A percentile compares a stretch with the other conserved stretches of the same genome.
phyloP scores from a whole-genome alignment of 257 asterid genomes.

The Petrea volubilis region DNA sequence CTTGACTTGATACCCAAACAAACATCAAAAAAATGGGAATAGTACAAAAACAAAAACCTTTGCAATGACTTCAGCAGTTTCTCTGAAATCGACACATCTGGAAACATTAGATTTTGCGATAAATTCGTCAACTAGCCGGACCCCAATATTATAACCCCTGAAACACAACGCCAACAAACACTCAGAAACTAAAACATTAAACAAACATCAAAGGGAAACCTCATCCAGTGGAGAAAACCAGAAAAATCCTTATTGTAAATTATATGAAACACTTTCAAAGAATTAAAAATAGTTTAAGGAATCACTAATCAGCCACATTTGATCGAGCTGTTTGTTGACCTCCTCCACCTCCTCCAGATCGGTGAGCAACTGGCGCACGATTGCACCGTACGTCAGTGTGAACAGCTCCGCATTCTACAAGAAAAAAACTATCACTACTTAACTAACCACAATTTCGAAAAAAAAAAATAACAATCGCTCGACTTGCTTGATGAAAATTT shows the following conservation, averaged over 20 bases:
- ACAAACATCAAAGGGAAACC: not conserved
- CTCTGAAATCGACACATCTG: conserved; percentile 90
- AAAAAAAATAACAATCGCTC: not conserved
- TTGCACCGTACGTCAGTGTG: conserved; percentile 91
- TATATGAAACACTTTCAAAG: not conserved
- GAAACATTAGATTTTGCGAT: conserved; percentile 89
- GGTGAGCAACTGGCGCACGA: conserved; percentile 89
- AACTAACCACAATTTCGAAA: not conserved
- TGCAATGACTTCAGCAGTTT: conserved; percentile 98
- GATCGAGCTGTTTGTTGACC: conserved; percentile 97
- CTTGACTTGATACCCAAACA: conserved; percentile 16
- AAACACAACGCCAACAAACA: conserved; percentile 19
- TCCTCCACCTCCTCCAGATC: conserved; percentile 99
- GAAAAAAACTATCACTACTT: not conserved
- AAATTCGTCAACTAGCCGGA: conserved; percentile 86
- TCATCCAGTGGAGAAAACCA: not conserved
- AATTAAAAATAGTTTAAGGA: not conserved
- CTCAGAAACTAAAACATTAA: not conserved
- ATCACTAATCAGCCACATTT: conserved; percentile 57
- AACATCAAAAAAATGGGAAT: not conserved
- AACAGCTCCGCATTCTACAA: conserved; percentile 90
- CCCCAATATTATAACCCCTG: conserved; percentile 95
- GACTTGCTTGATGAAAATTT: not conserved
- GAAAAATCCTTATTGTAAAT: not conserved
- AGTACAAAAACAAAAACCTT: conserved; percentile 49